Evolutionary conservation across 1,284 basidiomycete genomes (phyloP), one percentile per base, ranked within the genome.

Genomic region (Ceratobasidium sp.): DNA sequence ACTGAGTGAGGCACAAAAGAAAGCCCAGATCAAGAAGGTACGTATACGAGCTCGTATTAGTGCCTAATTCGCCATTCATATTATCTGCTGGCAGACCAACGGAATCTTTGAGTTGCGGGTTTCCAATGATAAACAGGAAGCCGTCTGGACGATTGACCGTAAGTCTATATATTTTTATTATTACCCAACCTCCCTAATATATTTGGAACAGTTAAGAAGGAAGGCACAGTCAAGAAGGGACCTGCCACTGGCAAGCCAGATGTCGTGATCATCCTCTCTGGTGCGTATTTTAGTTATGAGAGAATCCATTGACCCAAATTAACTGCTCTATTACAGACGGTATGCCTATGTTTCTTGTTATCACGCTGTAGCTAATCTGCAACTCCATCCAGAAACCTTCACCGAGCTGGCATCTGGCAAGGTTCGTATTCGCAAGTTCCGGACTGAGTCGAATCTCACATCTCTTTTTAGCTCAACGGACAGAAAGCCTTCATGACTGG

Each of bases 401-500:
- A 80, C 83, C 31, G 86, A 90, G 73, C 84, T 95, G 51, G 91
- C 93, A 7, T 82, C 84, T 45, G 92, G 92, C 79, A 92, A 92
- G 86, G 90, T 90, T 17, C 56, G 24, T 29, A 24, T 3, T 33
- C 36, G 22, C 57, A 2, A 15, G 44, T 45, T 24, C 24, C 24
- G 31, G 48, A 53, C 31, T 47, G 50, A 31, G 33, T 56, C 45
- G n/a, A 14, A 24, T 56, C 19, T 66, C 15, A 71, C 17, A 1
- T 69, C 17, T 51, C 65, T 8, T 31, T 63, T 2, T 76, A 2
- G 91, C 84, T 91, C 41, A 92, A 94, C 79, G 95, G 94, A 9
- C 96, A 98, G 83, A 96, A 95, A 83, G 95, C 94, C 27, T 97
- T 96, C 86, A 95, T 97, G 93, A 94, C 93, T 17, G 95, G 96